Conservation (phyloP, 2,329 filamentous ascomycete genomes). For the Aureobasidium zeae region DNA sequence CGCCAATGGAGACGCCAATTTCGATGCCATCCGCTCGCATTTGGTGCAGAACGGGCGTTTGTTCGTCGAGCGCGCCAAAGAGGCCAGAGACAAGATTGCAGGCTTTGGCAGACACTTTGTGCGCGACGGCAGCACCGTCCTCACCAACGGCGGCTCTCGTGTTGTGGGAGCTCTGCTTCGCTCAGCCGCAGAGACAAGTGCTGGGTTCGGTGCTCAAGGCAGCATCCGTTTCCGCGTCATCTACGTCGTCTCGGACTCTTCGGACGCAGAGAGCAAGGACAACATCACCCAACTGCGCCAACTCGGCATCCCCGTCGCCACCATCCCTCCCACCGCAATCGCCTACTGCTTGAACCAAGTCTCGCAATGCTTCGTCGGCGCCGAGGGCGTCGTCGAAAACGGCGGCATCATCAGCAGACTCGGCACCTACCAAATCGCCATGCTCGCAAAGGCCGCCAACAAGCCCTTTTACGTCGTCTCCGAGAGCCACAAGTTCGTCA, state of each 20-base stretch:
- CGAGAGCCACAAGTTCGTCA: constrained; percentile 94
- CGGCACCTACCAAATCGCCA: constrained; percentile 77
- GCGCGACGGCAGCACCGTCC: constrained; percentile 65
- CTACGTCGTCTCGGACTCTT: constrained; percentile 43
- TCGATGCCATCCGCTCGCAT: constrained; percentile 74
- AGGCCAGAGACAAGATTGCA: constrained; percentile 74
- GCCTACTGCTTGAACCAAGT: constrained; percentile 72
- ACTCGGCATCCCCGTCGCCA: constrained; percentile 72
- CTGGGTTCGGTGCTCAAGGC: constrained; percentile 35
- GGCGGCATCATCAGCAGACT: constrained; percentile 85
- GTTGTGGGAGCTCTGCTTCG: constrained; percentile 71
- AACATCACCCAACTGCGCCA: constrained; percentile 63
- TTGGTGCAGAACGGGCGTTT: constrained; percentile 75
- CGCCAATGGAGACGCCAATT: constrained; percentile 49
- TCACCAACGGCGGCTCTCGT: constrained; percentile 82
- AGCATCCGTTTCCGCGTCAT: constrained; percentile 73
- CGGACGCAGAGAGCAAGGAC: constrained; percentile 54
- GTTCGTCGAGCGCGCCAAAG: constrained; percentile 80
- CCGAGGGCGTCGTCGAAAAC: constrained; percentile 86
- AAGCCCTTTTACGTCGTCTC: constrained; percentile 84
- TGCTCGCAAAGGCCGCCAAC: constrained; percentile 62
- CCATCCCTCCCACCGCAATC: constrained; percentile 64
- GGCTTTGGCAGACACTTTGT: constrained; percentile 70
- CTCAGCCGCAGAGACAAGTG: constrained; percentile 58
- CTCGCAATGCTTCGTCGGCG: constrained; percentile 56